Evolutionary conservation across 805 yeast species (phyloP), one percentile per base, ranked within the genome.

Genomic region (Candida wancherniae): DNA sequence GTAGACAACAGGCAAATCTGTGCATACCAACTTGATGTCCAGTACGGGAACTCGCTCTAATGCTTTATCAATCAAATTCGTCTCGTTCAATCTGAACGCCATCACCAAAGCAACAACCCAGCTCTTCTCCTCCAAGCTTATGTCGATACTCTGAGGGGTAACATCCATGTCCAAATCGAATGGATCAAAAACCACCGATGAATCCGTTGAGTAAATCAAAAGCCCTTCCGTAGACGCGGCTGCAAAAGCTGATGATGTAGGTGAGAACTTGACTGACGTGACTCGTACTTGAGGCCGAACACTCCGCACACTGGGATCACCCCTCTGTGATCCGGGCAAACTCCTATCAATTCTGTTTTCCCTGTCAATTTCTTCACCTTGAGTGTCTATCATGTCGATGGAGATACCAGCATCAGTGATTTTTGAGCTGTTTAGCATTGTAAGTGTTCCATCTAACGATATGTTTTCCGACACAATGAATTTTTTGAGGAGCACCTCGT

Each of bases 161-260:
- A 90, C 77, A 47, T 92, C 97, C 27, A 87, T 67, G 53, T 90
- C 97, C 51, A 92, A 69, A 55, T 92, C 97, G 53, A 85, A 85
- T 19, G 98, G 98, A 64, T 92, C 98, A 53, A 92, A 92, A 17
- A 79, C 62, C 29, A 80, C 59, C 8, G 74, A 63, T 29, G 78
- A 79, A 55, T 90, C 94, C 22, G 87, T 73, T 1, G 95, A 80
- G 54, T 74, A 92, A 1, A 92, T 66, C 34, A 87, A 63, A 26
- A 92, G 63, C 6, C 98, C 98, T 55, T 90, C 97, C 0, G 98
- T 92, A 1, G 96, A 80, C 0, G 96, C 92, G 24, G 94, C 95
- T 1, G 95, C 92, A 67, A 92, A 92, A 19, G 94, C 77, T 13
- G 81, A 69, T 2, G 94, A 82, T 0, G 96, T 81, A 12, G 98